Base-by-base conservation (phyloP, 106 monocot species). In the Acorus gramineus region DNA sequence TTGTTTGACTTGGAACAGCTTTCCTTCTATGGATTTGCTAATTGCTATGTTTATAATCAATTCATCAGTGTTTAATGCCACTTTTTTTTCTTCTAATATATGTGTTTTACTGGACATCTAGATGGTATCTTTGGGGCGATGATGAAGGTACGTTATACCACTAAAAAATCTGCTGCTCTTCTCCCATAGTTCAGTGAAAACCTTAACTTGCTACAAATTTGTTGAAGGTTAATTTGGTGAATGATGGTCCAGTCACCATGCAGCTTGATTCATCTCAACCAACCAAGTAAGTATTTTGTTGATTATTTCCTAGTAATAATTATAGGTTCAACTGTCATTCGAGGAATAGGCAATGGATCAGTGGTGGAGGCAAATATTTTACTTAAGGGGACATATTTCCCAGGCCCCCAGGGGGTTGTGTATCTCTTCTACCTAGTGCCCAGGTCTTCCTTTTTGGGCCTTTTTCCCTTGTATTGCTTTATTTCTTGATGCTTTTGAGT, bases 161-260 rank as follows among this genome's bases (percentile, higher is more conserved):
- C 43, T 11, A 8, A 42, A 51, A 50, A 59, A 46, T 43, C 7
- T 64, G 12, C 6, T 45, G 11, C 59, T 7, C 53, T 61, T 53
- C 66, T 50, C 6, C 28, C 11, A 61, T 5, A 14, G 13, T 11
- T 55, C 44, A 8, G 2, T 68, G 7, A 45, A 44, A n/a, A 4
- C 14, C 4, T 2, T 68, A 45, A 74, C 8, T 42, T 59, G n/a
- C 8, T 14, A 8, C 12, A 11, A 44, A 50, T 50, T 52, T 9
- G 63, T 4, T 78, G 81, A 66, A 93, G 93, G 85, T 93, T 73
- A 76, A 79, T 69, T 77, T 93, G 73, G 89, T 86, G 42, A 93
- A 93, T 66, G 93, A 93, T 84, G 93, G 93, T n/a, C 93, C 93
- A 49, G 93, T 93, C 8, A 93, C 93, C 53, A 89, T 93, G 86